phyloP scores from a whole-genome alignment of 2,329 filamentous ascomycete genomes.

The Dothideomycetes sp. region DNA sequence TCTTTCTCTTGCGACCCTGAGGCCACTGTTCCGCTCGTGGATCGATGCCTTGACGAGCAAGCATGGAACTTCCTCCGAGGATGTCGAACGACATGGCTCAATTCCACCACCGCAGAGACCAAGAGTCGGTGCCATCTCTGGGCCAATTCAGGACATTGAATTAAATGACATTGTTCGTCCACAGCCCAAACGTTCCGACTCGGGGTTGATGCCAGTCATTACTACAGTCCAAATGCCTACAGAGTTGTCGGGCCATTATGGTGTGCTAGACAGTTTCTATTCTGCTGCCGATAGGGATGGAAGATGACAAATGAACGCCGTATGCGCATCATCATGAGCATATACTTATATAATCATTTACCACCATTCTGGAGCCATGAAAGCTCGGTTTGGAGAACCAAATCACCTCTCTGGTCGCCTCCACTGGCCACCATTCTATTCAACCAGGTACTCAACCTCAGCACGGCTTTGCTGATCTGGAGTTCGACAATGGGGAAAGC shows the following conservation, averaged over 20 bases:
- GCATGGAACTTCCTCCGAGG: neutral
- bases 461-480: conserved; percentile 33
- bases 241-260: conserved; percentile 4
- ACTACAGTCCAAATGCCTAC: conserved; percentile 3
- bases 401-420: neutral
- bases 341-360: neutral
- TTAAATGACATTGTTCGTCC: conserved; percentile 1
- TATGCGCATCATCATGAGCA: neutral
- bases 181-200: neutral
- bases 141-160: neutral
- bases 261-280: conserved; percentile 5
- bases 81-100: neutral
- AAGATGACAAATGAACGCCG: neutral
- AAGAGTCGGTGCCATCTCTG: no score
- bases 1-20: conserved; percentile 13
- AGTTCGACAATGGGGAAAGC: conserved; percentile 33
- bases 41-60: conserved; percentile 6
- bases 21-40: conserved; percentile 16
- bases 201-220: neutral
- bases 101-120: neutral
- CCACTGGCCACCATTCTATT: conserved; percentile 26
- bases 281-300: conserved; percentile 3
- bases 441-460: conserved; percentile 32
- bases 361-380: neutral
- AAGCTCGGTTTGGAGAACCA: conserved; percentile 1